phyloP scores from a whole-genome alignment of 2,329 filamentous ascomycete genomes.

The Claviceps arundinis region DNA sequence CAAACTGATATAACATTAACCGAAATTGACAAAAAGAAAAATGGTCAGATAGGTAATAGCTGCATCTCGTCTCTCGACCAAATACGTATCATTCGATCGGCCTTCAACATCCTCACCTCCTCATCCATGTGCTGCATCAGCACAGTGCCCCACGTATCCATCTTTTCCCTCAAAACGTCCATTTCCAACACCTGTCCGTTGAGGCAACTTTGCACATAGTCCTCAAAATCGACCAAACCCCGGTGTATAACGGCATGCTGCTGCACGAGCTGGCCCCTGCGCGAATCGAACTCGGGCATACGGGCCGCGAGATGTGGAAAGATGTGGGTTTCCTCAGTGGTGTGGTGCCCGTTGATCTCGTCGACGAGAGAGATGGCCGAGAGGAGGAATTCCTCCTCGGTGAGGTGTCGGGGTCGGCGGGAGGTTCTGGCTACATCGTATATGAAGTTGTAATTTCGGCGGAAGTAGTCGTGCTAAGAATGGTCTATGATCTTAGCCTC shows the following conservation, averaged over 20 bases:
- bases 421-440: constrained; percentile 48
- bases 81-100: constrained; percentile 78
- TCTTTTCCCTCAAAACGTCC: constrained; percentile 49
- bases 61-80: constrained; percentile 68
- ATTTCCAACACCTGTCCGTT: constrained; percentile 43
- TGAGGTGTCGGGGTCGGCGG: constrained; percentile 49
- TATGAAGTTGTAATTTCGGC: constrained; percentile 57
- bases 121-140: constrained; percentile 75
- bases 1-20: no score
- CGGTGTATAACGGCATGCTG: constrained; percentile 72
- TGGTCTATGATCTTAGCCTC: not conserved
- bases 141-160: constrained; percentile 68
- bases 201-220: constrained; percentile 50
- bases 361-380: constrained; percentile 56
- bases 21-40: not conserved
- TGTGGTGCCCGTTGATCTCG: constrained; percentile 64
- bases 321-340: constrained; percentile 68
- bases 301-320: constrained; percentile 65
- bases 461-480: constrained; percentile 63
- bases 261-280: constrained; percentile 45
- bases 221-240: constrained; percentile 55
- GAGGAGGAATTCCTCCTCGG: constrained; percentile 54
- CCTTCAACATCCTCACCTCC: constrained; percentile 64
- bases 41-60: constrained; percentile 49
- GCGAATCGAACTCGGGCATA: constrained; percentile 61